Evolutionary conservation across 495 filamentous ascomycete species (phyloP).

Genomic region (Penicillium malachiteum): DNA sequence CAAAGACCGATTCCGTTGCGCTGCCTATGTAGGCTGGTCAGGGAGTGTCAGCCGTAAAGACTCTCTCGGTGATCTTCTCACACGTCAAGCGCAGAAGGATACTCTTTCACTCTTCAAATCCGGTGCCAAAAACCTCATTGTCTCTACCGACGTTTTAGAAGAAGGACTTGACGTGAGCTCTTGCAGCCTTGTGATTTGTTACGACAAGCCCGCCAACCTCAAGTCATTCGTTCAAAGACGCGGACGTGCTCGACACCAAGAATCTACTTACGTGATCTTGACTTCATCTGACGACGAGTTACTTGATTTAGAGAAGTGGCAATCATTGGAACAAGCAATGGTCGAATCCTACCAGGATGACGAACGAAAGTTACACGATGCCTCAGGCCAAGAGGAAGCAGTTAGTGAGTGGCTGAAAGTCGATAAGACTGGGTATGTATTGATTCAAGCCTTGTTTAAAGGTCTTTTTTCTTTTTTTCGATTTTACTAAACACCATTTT

Average conservation of each 20-base stretch:
- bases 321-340: conserved; percentile 69
- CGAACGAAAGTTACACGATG: conserved; percentile 47
- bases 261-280: conserved; percentile 73
- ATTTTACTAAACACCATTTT: neutral
- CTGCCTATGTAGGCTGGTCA: conserved; percentile 70
- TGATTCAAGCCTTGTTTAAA: neutral
- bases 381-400: conserved; percentile 41
- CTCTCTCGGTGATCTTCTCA: conserved; percentile 61
- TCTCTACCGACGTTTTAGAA: conserved; percentile 83
- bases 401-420: conserved; percentile 47
- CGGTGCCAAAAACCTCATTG: conserved; percentile 71
- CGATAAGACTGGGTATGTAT: conserved; percentile 51
- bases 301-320: conserved; percentile 51
- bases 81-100: conserved; percentile 50
- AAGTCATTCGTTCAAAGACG: conserved; percentile 89
- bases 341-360: conserved; percentile 71
- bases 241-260: conserved; percentile 71
- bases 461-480: neutral
- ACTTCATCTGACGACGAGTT: conserved; percentile 39
- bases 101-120: conserved; percentile 67
- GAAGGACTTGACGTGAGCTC: conserved; percentile 89
- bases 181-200: conserved; percentile 87
- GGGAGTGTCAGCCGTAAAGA: conserved; percentile 42
- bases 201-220: conserved; percentile 69
- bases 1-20: conserved; percentile 56